phyloP scores from a whole-genome alignment of 371 early-diverging fungal species.

The Blakeslea trispora region DNA sequence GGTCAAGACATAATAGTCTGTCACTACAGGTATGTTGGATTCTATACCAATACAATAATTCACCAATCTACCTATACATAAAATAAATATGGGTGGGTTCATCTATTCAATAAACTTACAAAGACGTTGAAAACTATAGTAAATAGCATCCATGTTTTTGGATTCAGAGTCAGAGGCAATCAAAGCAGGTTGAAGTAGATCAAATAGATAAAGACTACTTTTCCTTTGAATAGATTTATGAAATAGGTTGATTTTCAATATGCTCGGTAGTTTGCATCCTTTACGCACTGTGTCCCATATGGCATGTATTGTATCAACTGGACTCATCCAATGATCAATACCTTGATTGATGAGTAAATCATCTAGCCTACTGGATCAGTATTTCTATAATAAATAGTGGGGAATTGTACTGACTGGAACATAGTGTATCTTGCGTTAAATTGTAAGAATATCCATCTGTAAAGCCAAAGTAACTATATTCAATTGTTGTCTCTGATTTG shows the following conservation, averaged over 20 bases:
- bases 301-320: background rate
- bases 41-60: background rate
- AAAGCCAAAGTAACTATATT: slow-evolving; percentile 13
- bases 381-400: no score
- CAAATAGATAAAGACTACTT: background rate
- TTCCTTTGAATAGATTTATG: background rate
- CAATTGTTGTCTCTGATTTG: background rate
- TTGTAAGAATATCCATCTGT: slow-evolving; percentile 14
- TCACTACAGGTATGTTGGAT: background rate
- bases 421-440: background rate
- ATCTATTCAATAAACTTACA: no score
- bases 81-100: no score
- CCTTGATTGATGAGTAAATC: slow-evolving; percentile 4
- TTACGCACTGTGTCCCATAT: slow-evolving; percentile 12
- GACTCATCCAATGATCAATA: slow-evolving; percentile 8
- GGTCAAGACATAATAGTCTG: slow-evolving; percentile 8
- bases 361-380: no score
- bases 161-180: background rate
- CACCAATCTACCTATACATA: background rate
- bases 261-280: slow-evolving; percentile 13
- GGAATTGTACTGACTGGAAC: slow-evolving; percentile 7
- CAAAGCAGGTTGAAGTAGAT: slow-evolving; percentile 3
- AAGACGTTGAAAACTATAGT: background rate
- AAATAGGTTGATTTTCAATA: slow-evolving; percentile 5
- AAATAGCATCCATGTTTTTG: background rate